These are phyloP conservation scores for Podospora pseudopauciseta DNA, from an alignment of 495 filamentous ascomycete genomes.

Conservation along the genomic window DNA sequence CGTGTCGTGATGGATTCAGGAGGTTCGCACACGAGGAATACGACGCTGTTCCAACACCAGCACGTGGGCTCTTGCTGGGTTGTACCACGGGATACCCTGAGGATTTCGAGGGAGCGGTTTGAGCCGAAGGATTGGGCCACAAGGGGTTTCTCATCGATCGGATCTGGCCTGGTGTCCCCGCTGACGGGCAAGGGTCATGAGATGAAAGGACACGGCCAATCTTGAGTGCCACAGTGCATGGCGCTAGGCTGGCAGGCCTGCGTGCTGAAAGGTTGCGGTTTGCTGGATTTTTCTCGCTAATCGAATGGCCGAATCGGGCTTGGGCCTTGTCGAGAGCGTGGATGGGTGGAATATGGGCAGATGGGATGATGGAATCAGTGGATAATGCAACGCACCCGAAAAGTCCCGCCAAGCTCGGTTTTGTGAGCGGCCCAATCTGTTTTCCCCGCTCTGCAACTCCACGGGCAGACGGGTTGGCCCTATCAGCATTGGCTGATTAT, in stretches of 20 bases:
- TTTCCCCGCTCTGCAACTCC: too few relatives aligned
- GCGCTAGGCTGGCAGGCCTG: conserved; percentile 15
- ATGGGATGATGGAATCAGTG: conserved; percentile 21
- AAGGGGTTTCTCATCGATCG: conserved; percentile 19
- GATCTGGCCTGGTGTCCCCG: conserved; percentile 23
- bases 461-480: too few relatives aligned
- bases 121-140: conserved; percentile 11
- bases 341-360: too few relatives aligned
- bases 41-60: not conserved
- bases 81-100: not conserved
- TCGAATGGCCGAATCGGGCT: conserved; percentile 34
- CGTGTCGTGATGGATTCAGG: not conserved
- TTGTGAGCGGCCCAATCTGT: not conserved
- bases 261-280: conserved; percentile 2
- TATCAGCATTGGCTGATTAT: too few relatives aligned
- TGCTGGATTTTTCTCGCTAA: conserved; percentile 32
- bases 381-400: conserved; percentile 2
- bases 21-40: not conserved
- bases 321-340: conserved; percentile 18
- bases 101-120: conserved; percentile 1
- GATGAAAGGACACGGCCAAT: conserved; percentile 27
- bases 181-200: conserved; percentile 20
- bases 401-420: not conserved
- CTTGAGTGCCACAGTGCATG: conserved; percentile 12
- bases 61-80: conserved; percentile 1